Base-by-base conservation (phyloP, 129 eudicot species). In the Cynara cardunculus region DNA sequence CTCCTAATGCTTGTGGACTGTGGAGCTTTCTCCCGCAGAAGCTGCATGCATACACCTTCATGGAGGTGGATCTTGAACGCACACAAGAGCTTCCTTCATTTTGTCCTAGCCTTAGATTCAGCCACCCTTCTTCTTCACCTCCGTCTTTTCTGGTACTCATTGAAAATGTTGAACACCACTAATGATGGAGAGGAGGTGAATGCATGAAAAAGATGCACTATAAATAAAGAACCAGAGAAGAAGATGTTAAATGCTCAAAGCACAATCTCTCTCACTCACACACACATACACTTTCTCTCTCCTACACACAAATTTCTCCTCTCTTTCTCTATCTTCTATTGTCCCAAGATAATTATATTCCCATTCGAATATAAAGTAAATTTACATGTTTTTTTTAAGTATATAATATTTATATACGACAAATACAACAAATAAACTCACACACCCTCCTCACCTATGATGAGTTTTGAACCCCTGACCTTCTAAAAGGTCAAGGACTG, bases 31-130 rank as follows among this genome's bases (percentile, higher is more conserved):
- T 21, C 19, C 59, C 32, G 3, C 77, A 73, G 39, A 73, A 73
- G 77, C 10, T 73, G 77, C 77, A 69, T 3, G 4, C 30, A 28
- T 69, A 69, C 62, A 90, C 70, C 86, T 87, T 91, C 73, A 74
- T 69, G 12, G 73, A 30, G 34, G 19, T 69, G 3, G 82, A 66
- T 71, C 84, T 78, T 77, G 89, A 30, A 62, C 73, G 82, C 19
- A 83, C 69, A 5, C 65, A 26, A 13, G 73, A 69, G 74, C 85
- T 85, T 67, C 53, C 84, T 73, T 30, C 49, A 25, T 82, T 41
- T 25, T 74, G 73, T 27, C 89, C 89, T 34, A 86, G 78, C 79
- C 88, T 85, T 81, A 90, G 77, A 81, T 85, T 85, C 86, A 90
- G 79, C 96, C 96, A 88, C 79, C 81, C 84, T 66, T 73, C 74